These are phyloP conservation scores for Paramecium sonneborni DNA, from an alignment of 73 alveolate genomes.

Conservation along the genomic window DNA sequence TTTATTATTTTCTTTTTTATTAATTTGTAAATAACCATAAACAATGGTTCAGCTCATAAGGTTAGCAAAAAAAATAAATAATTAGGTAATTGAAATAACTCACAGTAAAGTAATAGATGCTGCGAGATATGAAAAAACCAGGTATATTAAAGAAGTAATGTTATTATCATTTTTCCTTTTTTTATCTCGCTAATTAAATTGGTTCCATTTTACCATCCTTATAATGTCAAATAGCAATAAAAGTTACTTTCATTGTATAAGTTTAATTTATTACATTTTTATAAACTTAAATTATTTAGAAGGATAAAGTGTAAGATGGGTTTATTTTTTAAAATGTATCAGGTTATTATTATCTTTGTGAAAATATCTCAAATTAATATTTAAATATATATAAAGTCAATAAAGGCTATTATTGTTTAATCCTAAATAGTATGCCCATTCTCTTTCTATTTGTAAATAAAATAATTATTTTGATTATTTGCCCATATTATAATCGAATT, in stretches of 20 bases:
- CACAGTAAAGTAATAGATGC: not conserved
- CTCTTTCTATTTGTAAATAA: too few species aligned
- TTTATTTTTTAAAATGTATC: not conserved
- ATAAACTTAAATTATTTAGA: not conserved
- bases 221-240: not conserved
- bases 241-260: not conserved
- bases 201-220: conserved; percentile 27
- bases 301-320: not conserved
- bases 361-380: conserved; percentile 11
- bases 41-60: not conserved
- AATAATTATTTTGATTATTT: too few species aligned
- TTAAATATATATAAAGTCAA: too few species aligned
- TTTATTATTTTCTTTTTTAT: not conserved
- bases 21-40: not conserved
- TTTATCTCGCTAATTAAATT: not conserved
- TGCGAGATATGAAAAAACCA: not conserved
- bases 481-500: too few species aligned
- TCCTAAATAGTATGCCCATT: too few species aligned
- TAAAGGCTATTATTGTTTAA: too few species aligned
- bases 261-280: conserved; percentile 2
- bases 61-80: not conserved
- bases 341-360: not conserved
- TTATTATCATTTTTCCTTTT: not conserved
- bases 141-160: not conserved
- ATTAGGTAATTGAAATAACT: not conserved